Base-by-base conservation (phyloP, 176 grass and related monocot species). In the Zoysia japonica region DNA sequence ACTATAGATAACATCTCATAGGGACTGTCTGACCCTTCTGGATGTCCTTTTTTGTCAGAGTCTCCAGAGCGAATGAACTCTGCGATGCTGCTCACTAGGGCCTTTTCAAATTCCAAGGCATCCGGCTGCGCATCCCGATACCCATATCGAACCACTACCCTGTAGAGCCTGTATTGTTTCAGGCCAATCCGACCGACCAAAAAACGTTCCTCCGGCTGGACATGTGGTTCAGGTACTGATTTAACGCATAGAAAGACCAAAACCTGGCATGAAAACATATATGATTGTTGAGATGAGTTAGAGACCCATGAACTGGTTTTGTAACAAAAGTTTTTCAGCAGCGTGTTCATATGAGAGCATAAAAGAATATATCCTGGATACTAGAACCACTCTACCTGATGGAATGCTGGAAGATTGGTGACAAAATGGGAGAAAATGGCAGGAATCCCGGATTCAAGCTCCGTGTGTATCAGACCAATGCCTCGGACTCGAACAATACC, bases 401-500 rank as follows among this genome's bases (percentile, higher is more conserved):
- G 95, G 84, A 98, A 98, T 54, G 95, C 95, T 75, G 95, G 95
- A 9, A 98, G 80, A 48, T 98, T 98, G 66, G 95, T 93, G 73
- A 98, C 95, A 7, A 98, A 98, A 55, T 98, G 95, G 61, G 95
- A 92, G 76, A 98, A 98, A 55, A 98, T 90, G 7, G 86, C 95
- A 2, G 95, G 95, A 75, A 98, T 98, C 48, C 95, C 95, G 12
- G 95, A 88, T 39, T 85, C 59, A 15, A 98, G 80, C 61, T 94
- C 95, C 42, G 92, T 94, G 54, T 98, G 95, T 84, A 98, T 90
- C 7, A 98, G 69, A 16, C 95, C 92, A 76, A 98, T 93, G 46
- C 95, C 95, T 68, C 84, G 57, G 8, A 98, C 95, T 5, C 95
- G 89, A 68, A 92, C 95, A 47, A 98, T 92, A 2, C 95, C 95